These are phyloP conservation scores for Datisca glomerata DNA, from an alignment of 306 rosid genomes.

Conservation along the genomic window DNA sequence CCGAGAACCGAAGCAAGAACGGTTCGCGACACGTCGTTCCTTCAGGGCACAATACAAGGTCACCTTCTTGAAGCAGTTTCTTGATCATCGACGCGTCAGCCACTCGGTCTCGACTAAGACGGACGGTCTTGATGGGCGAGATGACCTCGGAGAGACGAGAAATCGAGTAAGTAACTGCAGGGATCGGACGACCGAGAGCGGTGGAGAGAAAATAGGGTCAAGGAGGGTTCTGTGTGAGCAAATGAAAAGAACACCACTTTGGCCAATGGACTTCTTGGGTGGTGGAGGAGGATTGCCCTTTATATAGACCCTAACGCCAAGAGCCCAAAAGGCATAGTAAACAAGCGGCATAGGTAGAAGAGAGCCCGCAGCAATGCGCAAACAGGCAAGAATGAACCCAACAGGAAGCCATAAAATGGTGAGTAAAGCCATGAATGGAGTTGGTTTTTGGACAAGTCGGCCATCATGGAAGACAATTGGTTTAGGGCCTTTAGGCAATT, in stretches of 20 bases:
- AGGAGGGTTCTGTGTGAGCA: conserved; percentile 73
- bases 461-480: conserved; percentile 87
- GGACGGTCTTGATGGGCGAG: conserved; percentile 66
- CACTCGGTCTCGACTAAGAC: conserved; percentile 47
- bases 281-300: conserved; percentile 64
- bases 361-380: conserved; percentile 53
- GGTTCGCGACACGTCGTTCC: conserved; percentile 89
- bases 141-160: conserved; percentile 69
- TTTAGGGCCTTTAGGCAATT: too few species aligned
- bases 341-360: conserved; percentile 71
- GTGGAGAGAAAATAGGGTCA: conserved; percentile 79
- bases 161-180: conserved; percentile 66
- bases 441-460: conserved; percentile 56
- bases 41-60: conserved; percentile 70
- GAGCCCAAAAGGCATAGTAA: conserved; percentile 55
- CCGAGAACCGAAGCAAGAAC: conserved; percentile 56
- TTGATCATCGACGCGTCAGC: conserved; percentile 63
- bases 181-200: conserved; percentile 64
- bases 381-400: conserved; percentile 54
- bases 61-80: conserved; percentile 52
- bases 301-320: conserved; percentile 53
- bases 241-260: conserved; percentile 53
- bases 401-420: conserved; percentile 62
- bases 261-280: conserved; percentile 16
- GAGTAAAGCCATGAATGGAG: conserved; percentile 45